A percentile compares a stretch with the other conserved stretches of the same genome.
phyloP scores from a whole-genome alignment of 177 flowering plant species.

The Vitis hybrid region DNA sequence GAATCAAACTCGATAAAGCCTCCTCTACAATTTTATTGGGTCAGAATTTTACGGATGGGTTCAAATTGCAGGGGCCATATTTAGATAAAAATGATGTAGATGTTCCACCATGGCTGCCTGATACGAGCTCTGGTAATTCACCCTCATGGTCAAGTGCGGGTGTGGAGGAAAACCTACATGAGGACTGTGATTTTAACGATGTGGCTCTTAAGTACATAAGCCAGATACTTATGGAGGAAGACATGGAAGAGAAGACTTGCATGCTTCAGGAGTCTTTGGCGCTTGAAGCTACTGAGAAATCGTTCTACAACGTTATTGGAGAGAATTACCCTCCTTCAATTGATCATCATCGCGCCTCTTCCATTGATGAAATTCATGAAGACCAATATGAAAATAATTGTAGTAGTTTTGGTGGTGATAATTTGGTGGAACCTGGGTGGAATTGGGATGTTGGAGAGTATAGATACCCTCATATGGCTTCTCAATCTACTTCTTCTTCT shows the following conservation, averaged over 20 bases:
- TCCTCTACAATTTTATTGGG: conserved; percentile 1
- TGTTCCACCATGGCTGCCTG: conserved; percentile 14
- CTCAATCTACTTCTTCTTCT: no score
- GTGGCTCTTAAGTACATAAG: conserved; percentile 43
- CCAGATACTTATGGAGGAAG: conserved; percentile 64
- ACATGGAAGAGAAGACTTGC: conserved; percentile 46
- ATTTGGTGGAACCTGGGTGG: conserved; percentile 15
- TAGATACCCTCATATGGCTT: neutral
- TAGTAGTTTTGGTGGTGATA: conserved; percentile 6
- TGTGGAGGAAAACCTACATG: conserved; percentile 23
- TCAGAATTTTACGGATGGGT: conserved; percentile 13
- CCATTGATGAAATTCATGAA: conserved; percentile 12
- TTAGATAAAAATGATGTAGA: conserved; percentile 3
- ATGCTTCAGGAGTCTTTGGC: conserved; percentile 52
- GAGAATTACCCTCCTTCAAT: conserved; percentile 35
- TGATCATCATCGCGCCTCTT: neutral
- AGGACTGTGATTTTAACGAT: conserved; percentile 56
- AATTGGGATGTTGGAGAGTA: conserved; percentile 14
- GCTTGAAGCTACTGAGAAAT: conserved; percentile 54
- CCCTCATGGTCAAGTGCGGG: conserved; percentile 7
- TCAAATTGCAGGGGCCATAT: conserved; percentile 4
- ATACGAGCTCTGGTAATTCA: conserved; percentile 3
- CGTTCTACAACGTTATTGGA: conserved; percentile 50
- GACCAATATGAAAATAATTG: conserved; percentile 11
- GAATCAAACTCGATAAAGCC: conserved; percentile 12